phyloP scores from a whole-genome alignment of 1,139 yeast species.

The Hansenula sp. region DNA sequence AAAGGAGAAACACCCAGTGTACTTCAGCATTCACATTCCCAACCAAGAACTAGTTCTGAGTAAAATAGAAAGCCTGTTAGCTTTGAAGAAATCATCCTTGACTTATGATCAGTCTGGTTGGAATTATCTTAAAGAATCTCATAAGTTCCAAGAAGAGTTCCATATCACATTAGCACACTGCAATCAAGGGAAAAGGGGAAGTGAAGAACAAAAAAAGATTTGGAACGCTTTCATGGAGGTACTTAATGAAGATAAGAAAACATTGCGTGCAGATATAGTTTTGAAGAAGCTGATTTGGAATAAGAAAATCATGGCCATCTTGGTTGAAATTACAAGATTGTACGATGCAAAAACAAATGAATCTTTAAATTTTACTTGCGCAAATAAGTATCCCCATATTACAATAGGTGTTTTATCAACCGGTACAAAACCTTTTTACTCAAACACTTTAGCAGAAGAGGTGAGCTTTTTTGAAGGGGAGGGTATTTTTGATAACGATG shows the following conservation, averaged over 20 bases:
- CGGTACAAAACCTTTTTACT: slow-evolving; percentile 45
- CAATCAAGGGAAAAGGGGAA: slow-evolving; percentile 26
- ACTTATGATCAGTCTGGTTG: slow-evolving; percentile 5
- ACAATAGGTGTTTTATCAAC: slow-evolving; percentile 63
- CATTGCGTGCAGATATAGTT: slow-evolving; percentile 35
- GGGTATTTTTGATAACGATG: slow-evolving; percentile 11
- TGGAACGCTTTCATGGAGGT: slow-evolving; percentile 27
- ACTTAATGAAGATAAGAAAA: too few relatives aligned
- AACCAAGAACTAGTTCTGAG: too few relatives aligned
- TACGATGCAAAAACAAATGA: slow-evolving; percentile 20
- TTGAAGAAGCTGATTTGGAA: slow-evolving; percentile 47
- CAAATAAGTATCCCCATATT: slow-evolving; percentile 59
- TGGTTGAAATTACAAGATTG: slow-evolving; percentile 38
- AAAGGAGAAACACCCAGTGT: slow-evolving; percentile 29
- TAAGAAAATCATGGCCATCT: slow-evolving; percentile 50
- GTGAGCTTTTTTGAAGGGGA: slow-evolving; percentile 8
- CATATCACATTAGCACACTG: slow-evolving; percentile 79
- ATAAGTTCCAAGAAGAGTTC: slow-evolving; percentile 41
- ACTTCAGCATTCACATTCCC: slow-evolving; percentile 33
- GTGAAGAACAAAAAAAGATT: slow-evolving; percentile 23
- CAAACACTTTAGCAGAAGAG: slow-evolving; percentile 37
- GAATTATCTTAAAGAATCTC: slow-evolving; percentile 29
- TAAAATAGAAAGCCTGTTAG: slow-evolving; percentile 3
- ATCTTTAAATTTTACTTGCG: slow-evolving; percentile 25
- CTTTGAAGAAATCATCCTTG: too few relatives aligned